These are phyloP conservation scores for Isochrysis galbana DNA, from an alignment of 78 protist species.

Conservation along the genomic window DNA sequence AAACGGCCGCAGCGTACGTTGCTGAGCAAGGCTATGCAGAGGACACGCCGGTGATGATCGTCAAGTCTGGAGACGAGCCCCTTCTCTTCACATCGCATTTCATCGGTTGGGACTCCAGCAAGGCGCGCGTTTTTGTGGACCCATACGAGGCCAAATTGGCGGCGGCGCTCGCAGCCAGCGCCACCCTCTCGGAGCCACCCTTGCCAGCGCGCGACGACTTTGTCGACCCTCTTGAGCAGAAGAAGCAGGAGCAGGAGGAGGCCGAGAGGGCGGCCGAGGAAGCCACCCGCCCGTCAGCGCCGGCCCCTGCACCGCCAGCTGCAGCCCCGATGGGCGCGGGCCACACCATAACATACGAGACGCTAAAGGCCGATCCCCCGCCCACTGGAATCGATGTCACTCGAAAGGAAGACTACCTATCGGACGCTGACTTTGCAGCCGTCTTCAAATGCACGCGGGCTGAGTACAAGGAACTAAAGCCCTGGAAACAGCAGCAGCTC, in stretches of 20 bases:
- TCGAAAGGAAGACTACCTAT: slow-evolving; percentile 21
- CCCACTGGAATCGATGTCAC: slow-evolving; percentile 2
- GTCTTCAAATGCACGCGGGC: background rate
- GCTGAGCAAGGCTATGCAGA: background rate
- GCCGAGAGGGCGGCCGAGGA: background rate
- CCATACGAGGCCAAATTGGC: slow-evolving; percentile 49
- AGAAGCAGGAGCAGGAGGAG: background rate
- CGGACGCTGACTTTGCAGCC: slow-evolving; percentile 43
- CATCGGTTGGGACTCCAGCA: slow-evolving; percentile 22
- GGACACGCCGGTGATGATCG: background rate
- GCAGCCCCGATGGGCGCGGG: background rate
- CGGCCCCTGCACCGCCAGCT: background rate
- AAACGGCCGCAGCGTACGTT: slow-evolving; percentile 30
- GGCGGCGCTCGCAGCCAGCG: background rate
- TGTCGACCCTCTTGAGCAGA: background rate
- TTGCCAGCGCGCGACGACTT: background rate
- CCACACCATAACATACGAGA: background rate
- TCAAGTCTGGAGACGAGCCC: slow-evolving; percentile 59
- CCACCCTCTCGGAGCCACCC: background rate
- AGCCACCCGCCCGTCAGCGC: background rate
- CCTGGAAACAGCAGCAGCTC: slow-evolving; percentile 31
- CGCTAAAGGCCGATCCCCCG: background rate
- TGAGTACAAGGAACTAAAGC: background rate
- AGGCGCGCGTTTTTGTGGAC: background rate
- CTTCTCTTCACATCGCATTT: slow-evolving; percentile 65